Evolutionary conservation across 192 early-diverging fungal genomes (phyloP).

Genomic region (Coemansia sp.): DNA sequence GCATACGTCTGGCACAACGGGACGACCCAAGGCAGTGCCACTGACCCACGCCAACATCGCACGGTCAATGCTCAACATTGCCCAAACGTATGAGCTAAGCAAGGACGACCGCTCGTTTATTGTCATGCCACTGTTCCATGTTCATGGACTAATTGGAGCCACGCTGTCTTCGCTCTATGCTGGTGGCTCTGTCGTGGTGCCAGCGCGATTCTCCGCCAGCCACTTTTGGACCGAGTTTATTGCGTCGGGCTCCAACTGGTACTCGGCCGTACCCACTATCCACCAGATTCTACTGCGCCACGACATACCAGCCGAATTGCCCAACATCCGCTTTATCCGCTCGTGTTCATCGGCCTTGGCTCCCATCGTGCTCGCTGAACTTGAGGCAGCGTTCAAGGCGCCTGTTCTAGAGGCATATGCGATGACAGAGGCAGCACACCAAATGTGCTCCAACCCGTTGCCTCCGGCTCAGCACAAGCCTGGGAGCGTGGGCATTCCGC

Average conservation of each 20-base stretch:
- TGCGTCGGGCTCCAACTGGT: constrained; percentile 66
- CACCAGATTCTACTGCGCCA: constrained; percentile 77
- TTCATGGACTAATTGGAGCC: constrained; percentile 81
- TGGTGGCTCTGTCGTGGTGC: constrained; percentile 72
- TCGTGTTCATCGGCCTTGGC: constrained; percentile 79
- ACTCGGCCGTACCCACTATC: constrained; percentile 82
- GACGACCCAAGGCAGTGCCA: constrained; percentile 78
- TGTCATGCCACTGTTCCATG: constrained; percentile 89
- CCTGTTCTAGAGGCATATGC: constrained; percentile 85
- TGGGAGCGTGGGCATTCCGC: constrained; percentile 77
- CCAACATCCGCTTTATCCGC: constrained; percentile 74
- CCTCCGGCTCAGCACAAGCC: constrained; percentile 71
- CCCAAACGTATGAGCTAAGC: constrained; percentile 65
- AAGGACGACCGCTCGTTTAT: constrained; percentile 67
- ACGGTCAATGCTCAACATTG: constrained; percentile 74
- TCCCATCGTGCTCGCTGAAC: constrained; percentile 64
- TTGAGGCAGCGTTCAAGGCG: constrained; percentile 67
- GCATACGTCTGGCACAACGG: constrained; percentile 84
- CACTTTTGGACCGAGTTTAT: constrained; percentile 78
- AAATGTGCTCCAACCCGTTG: constrained; percentile 82
- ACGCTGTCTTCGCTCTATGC: constrained; percentile 69
- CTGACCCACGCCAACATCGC: constrained; percentile 78
- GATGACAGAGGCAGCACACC: constrained; percentile 89
- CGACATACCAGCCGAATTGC: constrained; percentile 29
- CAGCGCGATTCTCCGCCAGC: constrained; percentile 69